Percentiles rank a stretch among this genome's conserved stretches.
phyloP scores from a whole-genome alignment of 176 grass and related monocot genomes.

The Chloris gayana region DNA sequence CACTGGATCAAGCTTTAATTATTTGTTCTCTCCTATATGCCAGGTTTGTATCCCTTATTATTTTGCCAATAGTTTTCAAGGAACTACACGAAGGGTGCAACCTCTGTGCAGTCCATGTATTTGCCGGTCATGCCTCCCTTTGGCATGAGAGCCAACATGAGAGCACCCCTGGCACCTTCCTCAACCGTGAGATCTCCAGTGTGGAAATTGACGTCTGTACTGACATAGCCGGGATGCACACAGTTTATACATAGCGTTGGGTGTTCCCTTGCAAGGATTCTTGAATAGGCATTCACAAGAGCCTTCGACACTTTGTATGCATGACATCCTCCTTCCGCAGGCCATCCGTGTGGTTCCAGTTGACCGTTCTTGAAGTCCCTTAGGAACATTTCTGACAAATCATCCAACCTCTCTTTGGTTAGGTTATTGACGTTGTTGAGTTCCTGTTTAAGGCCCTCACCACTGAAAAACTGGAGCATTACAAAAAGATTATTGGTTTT shows the following conservation, averaged over 20 bases:
- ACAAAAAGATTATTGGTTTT: not conserved
- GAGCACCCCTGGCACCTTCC: slow-evolving; percentile 54
- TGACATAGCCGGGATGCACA: slow-evolving; percentile 52
- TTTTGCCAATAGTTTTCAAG: not conserved
- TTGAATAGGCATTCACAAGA: slow-evolving; percentile 46
- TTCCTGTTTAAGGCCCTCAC: slow-evolving; percentile 5
- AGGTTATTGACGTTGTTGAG: not conserved
- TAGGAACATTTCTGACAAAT: slow-evolving; percentile 40
- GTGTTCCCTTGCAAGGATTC: slow-evolving; percentile 51
- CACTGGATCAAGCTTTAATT: too few relatives aligned
- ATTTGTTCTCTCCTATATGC: too few relatives aligned
- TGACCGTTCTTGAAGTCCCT: slow-evolving; percentile 30
- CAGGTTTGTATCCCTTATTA: too few relatives aligned
- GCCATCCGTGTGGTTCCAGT: slow-evolving; percentile 34
- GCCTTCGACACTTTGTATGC: slow-evolving; percentile 59
- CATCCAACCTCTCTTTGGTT: slow-evolving; percentile 20
- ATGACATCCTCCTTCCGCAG: not conserved
- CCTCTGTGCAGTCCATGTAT: slow-evolving; percentile 16
- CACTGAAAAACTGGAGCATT: slow-evolving; percentile 22
- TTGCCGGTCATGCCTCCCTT: slow-evolving; percentile 44
- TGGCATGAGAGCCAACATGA: slow-evolving; percentile 41
- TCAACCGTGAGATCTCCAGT: slow-evolving; percentile 37
- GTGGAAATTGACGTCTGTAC: slow-evolving; percentile 47
- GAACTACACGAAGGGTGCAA: slow-evolving; percentile 29
- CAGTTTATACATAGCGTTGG: slow-evolving; percentile 32